Evolutionary conservation across 1,284 basidiomycete genomes (phyloP).

Genomic region (Anthracocystis walkeri): DNA sequence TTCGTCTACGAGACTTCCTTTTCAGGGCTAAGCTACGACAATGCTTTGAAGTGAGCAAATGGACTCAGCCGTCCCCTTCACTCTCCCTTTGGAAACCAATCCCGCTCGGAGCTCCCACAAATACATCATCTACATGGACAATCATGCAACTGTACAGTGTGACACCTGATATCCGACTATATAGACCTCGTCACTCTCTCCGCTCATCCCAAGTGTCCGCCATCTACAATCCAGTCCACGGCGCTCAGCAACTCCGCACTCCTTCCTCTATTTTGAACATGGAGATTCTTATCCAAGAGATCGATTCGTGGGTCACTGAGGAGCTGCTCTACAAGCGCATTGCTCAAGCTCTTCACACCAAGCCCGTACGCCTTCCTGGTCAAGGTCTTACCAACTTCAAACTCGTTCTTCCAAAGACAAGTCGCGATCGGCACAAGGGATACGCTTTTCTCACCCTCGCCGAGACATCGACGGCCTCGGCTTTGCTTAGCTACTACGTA

Average conservation of each 20-base stretch:
- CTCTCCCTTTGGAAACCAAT: background rate
- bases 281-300: conserved; percentile 28
- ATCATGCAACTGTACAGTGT: too few species aligned
- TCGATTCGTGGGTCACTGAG: conserved; percentile 35
- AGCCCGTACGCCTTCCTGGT: conserved; percentile 20
- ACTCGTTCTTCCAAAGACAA: conserved; percentile 14
- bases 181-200: background rate
- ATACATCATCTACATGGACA: background rate
- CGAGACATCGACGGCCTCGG: conserved; percentile 30
- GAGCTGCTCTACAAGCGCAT: conserved; percentile 35
- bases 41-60: too few species aligned
- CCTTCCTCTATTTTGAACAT: background rate
- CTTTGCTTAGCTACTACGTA: conserved; percentile 22
- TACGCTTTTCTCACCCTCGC: conserved; percentile 31
- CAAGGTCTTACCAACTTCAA: conserved; percentile 28
- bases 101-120: background rate
- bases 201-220: background rate
- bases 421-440: conserved; percentile 13
- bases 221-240: too few species aligned
- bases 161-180: too few species aligned
- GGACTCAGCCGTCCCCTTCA: background rate
- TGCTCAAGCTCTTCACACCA: conserved; percentile 27
- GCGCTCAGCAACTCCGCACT: too few species aligned
- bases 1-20: background rate
- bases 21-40: background rate